Conservation (phyloP, 2,329 filamentous ascomycete genomes). For the Claviceps arundinis region DNA sequence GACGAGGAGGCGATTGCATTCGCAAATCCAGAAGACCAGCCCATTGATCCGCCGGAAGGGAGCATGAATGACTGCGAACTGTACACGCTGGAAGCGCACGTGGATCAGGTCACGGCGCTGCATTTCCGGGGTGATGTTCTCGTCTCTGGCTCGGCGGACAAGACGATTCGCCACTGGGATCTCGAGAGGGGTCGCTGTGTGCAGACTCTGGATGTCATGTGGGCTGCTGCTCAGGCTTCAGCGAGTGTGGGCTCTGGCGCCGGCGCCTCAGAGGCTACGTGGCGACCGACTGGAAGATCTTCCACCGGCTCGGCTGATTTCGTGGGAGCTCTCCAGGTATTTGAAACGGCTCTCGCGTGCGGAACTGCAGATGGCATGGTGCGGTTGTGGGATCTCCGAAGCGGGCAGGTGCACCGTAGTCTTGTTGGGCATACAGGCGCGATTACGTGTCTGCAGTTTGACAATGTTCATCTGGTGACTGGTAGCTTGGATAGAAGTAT, state of each 20-base stretch:
- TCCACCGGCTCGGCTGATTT: conserved; percentile 64
- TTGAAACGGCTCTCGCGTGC: conserved; percentile 88
- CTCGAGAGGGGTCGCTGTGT: conserved; percentile 93
- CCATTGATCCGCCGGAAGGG: conserved; percentile 57
- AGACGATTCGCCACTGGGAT: conserved; percentile 96
- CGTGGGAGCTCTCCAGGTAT: conserved; percentile 87
- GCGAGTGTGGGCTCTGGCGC: conserved; percentile 43
- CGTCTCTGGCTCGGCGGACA: conserved; percentile 92
- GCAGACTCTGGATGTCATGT: conserved; percentile 93
- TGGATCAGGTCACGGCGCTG: conserved; percentile 87
- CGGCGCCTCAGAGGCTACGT: conserved; percentile 42
- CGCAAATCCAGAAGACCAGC: conserved; percentile 54
- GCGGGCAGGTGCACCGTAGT: conserved; percentile 92
- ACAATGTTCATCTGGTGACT: conserved; percentile 88
- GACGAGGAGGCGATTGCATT: conserved; percentile 60
- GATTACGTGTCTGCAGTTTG: conserved; percentile 89
- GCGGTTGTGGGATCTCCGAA: conserved; percentile 87
- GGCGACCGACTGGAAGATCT: conserved; percentile 59
- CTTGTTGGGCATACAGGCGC: conserved; percentile 91
- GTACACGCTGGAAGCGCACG: conserved; percentile 79
- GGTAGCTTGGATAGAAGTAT: conserved; percentile 88
- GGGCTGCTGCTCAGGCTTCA: conserved; percentile 86
- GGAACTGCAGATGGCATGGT: conserved; percentile 98
- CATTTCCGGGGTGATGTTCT: conserved; percentile 82
- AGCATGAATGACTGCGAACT: conserved; percentile 83